Percentiles rank a stretch among this genome's conserved stretches.
These are phyloP conservation scores for Amoebophrya sp. DNA, from an alignment of 169 alveolate species.

Conservation along the genomic window DNA sequence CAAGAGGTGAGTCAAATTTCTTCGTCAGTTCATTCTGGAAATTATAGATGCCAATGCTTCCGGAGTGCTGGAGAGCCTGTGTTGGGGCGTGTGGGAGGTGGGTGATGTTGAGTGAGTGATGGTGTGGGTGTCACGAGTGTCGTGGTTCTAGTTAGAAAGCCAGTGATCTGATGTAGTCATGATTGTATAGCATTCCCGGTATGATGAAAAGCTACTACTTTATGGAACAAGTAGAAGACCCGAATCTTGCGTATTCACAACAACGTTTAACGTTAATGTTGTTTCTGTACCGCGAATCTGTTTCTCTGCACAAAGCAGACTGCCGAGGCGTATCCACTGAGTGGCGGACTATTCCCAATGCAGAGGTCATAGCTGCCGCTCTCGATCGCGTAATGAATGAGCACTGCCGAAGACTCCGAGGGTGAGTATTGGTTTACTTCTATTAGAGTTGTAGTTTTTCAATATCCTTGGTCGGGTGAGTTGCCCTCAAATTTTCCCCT, in stretches of 20 bases:
- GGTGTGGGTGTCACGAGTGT: neutral
- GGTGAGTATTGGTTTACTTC: slow-evolving; percentile 25
- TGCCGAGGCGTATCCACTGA: slow-evolving; percentile 20
- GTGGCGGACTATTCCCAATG: neutral
- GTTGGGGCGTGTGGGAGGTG: neutral
- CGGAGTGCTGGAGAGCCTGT: slow-evolving; percentile 27
- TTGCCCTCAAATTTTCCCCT: too few relatives aligned
- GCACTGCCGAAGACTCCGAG: neutral
- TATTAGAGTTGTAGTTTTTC: too few relatives aligned
- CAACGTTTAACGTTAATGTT: neutral
- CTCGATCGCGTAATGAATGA: slow-evolving; percentile 5
- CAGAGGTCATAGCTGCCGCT: neutral
- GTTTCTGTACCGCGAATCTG: slow-evolving; percentile 48
- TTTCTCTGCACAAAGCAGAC: slow-evolving; percentile 54
- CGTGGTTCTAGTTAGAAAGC: neutral
- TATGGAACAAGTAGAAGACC: neutral
- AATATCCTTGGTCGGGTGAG: too few relatives aligned
- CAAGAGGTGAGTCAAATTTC: slow-evolving; percentile 50
- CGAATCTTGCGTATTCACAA: neutral
- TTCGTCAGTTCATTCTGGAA: slow-evolving; percentile 53
- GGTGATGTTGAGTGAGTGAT: neutral
- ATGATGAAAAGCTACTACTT: slow-evolving; percentile 35
- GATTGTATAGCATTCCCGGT: neutral
- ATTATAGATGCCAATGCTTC: slow-evolving; percentile 44
- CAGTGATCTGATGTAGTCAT: neutral